Conservation (phyloP, 1,139 yeast species). For the Zygosaccharomyces sapae region DNA sequence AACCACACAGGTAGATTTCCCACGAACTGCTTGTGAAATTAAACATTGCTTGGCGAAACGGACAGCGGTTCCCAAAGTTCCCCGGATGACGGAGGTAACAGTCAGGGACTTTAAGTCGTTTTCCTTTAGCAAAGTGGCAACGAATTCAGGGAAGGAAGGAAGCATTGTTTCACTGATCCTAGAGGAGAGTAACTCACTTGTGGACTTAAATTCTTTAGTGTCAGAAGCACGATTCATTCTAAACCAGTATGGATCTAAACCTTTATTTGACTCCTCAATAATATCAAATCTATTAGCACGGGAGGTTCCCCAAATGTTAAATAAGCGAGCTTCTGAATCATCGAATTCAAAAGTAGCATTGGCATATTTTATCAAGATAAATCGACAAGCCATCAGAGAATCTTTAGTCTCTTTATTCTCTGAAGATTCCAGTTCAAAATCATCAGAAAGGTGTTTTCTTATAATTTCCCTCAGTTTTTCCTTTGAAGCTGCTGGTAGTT, state of each 20-base stretch:
- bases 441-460: constrained; percentile 40
- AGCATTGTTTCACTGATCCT: constrained; percentile 39
- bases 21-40: constrained; percentile 58
- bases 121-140: constrained; percentile 36
- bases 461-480: constrained; percentile 45
- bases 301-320: constrained; percentile 65
- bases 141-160: constrained; percentile 43
- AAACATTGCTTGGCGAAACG: constrained; percentile 51
- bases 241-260: constrained; percentile 70
- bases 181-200: constrained; percentile 43
- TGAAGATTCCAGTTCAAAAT: constrained; percentile 22
- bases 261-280: constrained; percentile 75
- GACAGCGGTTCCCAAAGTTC: constrained; percentile 42
- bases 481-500: constrained; percentile 42
- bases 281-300: constrained; percentile 61
- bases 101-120: constrained; percentile 26
- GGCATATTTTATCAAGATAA: constrained; percentile 60
- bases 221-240: constrained; percentile 43
- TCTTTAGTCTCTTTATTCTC: constrained; percentile 29
- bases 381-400: constrained; percentile 46
- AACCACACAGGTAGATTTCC: constrained; percentile 52
- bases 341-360: constrained; percentile 63
- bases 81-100: constrained; percentile 32
- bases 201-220: constrained; percentile 41
- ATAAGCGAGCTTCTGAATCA: constrained; percentile 63